Evolutionary conservation across 139 green algal species (phyloP), one percentile per base, ranked within the genome.

Genomic region (Chlamydomonas sphaeroides): DNA sequence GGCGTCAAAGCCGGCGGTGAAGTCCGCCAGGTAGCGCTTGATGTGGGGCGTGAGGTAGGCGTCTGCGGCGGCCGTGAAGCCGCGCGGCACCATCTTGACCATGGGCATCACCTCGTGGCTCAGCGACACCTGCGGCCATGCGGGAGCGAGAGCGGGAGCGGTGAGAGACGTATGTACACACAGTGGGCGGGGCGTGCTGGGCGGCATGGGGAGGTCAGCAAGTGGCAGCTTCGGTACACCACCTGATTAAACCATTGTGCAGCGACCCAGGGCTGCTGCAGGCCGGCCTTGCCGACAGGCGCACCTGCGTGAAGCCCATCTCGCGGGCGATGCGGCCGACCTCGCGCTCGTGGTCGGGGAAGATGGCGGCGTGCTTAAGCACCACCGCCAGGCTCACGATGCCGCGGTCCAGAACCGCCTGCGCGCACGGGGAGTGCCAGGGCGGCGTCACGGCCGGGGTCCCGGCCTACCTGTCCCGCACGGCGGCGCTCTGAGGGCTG

Each of bases 41-140:
- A 98, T 98, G 92, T 96, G 92, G 5, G 95, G 95, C 8, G 95
- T 98, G 63, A 98, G 91, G 92, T 99, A 99, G 3, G 97, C 97
- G 68, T 99, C 97, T 4, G 98, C 97, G 26, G 92, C 89, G 26
- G 97, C 96, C 30, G 97, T 99, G 94, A 97, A 98, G 15, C 97
- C 97, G 3, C 97, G 88, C 0, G 97, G 95, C n/a, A 99, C 97
- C 92, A 98, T 98, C 81, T 97, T 96, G 2, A 98, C 96, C 97
- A 99, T 98, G 11, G 94, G 95, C 94, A 98, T 97, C 5, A 99
- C 93, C 39, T 88, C 73, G 53, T 87, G 82, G 53, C 51, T 71
- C 49, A 86, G 81, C 1, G 81, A 86, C 28, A 85, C 68, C 75
- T 88, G 83, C 39, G 33, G 25, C 4, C 23, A 51, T 14, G 14